A percentile compares a stretch with the other conserved stretches of the same genome.
phyloP scores from a whole-genome alignment of 352 stramenopile species.

The Halophytophthora batemanensis region DNA sequence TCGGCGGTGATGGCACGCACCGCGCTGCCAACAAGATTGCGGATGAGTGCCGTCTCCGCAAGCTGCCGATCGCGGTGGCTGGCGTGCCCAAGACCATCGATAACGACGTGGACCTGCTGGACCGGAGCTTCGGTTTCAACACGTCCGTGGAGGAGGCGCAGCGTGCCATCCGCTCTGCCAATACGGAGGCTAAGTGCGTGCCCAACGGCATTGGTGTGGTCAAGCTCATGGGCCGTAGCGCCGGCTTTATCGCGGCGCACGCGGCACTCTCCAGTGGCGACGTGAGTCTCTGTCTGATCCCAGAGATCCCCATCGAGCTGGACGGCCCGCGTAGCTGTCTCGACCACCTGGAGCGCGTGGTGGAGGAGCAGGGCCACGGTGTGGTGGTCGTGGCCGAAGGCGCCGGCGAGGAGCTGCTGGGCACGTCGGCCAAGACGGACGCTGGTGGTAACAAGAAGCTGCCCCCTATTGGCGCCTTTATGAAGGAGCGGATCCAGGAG shows the following conservation, averaged over 20 bases:
- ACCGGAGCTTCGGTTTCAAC: constrained; percentile 98
- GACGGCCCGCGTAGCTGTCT: constrained; percentile 90
- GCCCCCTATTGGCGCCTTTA: constrained; percentile 94
- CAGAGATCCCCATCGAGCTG: constrained; percentile 96
- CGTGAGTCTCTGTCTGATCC: constrained; percentile 97
- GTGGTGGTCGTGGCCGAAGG: constrained; percentile 98
- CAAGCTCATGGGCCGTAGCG: constrained; percentile 98
- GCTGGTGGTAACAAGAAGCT: constrained; percentile 95
- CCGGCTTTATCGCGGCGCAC: constrained; percentile 97
- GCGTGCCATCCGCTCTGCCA: constrained; percentile 88
- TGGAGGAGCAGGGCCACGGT: constrained; percentile 95
- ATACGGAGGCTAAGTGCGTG: constrained; percentile 94
- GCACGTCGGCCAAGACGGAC: constrained; percentile 89
- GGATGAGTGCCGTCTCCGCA: constrained; percentile 65
- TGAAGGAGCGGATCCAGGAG: constrained; percentile 93
- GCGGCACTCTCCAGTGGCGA: constrained; percentile 96
- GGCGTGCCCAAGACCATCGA: constrained; percentile 99
- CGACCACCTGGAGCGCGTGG: constrained; percentile 87
- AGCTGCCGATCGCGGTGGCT: constrained; percentile 92
- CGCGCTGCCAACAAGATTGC: constrained; percentile 92
- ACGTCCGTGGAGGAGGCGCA: constrained; percentile 96
- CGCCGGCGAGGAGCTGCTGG: constrained; percentile 94
- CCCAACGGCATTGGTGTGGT: constrained; percentile 98
- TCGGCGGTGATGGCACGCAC: constrained; percentile 98
- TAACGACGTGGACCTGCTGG: constrained; percentile 98